Conservation (phyloP, 2,329 filamentous ascomycete species). For the Claviceps paspali region DNA sequence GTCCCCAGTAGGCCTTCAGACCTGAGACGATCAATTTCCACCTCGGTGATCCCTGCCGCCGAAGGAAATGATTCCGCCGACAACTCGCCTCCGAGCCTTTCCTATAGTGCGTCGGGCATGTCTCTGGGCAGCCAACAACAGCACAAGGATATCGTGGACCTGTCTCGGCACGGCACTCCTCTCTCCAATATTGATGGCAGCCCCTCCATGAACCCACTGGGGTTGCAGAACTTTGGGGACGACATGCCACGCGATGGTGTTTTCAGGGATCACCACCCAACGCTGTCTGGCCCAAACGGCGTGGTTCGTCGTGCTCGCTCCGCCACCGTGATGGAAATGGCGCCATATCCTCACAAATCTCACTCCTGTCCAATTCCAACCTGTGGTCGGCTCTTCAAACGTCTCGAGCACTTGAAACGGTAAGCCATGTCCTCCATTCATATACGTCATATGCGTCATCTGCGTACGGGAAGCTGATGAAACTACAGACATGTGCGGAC, state of each 20-base stretch:
- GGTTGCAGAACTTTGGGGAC: constrained; percentile 55
- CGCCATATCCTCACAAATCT: constrained; percentile 92
- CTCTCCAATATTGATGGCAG: constrained; percentile 72
- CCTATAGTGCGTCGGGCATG: constrained; percentile 55
- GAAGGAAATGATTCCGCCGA: constrained; percentile 67
- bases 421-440: constrained; percentile 39
- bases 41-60: constrained; percentile 65
- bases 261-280: constrained; percentile 38
- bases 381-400: constrained; percentile 94
- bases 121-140: constrained; percentile 48
- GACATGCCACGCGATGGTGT: constrained; percentile 41
- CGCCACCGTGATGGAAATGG: constrained; percentile 90
- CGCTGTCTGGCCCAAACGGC: constrained; percentile 56
- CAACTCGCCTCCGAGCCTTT: constrained; percentile 64
- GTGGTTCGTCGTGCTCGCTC: constrained; percentile 82
- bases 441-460: too few species aligned
- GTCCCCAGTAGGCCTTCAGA: constrained; percentile 78
- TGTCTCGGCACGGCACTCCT: constrained; percentile 86
- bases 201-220: constrained; percentile 55
- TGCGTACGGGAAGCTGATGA: neutral
- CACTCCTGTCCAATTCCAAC: constrained; percentile 99
- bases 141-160: constrained; percentile 63
- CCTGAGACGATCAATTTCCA: constrained; percentile 77
- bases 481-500: constrained; percentile 85
- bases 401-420: constrained; percentile 97